Evolutionary conservation across 1,284 basidiomycete species (phyloP), one percentile per base, ranked within the genome.

Genomic region (Chalciporus sp.): DNA sequence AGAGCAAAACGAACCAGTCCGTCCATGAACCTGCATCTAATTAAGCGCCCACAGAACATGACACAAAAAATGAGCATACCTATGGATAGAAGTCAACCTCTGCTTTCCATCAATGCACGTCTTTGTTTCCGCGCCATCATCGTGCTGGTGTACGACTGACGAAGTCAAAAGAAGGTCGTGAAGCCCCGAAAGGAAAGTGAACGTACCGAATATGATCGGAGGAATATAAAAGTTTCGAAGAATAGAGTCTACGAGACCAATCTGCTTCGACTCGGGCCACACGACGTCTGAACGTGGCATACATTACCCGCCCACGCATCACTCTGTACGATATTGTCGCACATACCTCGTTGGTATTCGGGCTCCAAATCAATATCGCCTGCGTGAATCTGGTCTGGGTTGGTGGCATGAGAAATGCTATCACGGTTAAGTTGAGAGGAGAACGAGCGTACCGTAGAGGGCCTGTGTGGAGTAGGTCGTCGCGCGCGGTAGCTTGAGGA

Each of bases 51-150:
- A 14, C 27, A 16, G 16, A n/a, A 3, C n/a, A 42, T 0, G 4
- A 40, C 3, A 20, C 45, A 28, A 20, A 19, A 43, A 29, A 9
- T 1, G 14, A 23, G 69, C 78, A 26, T 53, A 85, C 85, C 76
- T 73, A 40, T 83, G 77, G 43, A 91, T 84, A 0, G 86, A 88
- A 0, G 89, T 90, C 54, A 90, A 62, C n/a, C 88, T 74, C 64
- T 91, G 88, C 63, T 91, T 91, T 8, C 88, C 88, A 61, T 90
- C 88, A 14, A 91, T 89, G 58, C 88, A 90, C 0, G 81, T 83
- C 56, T 80, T 81, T 0, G 68, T 75, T 60, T 89, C 86, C 1
- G 77, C 72, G 0, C 87, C 88, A 60, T 88, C 85, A 1, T 84
- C 79, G 20, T 72, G 56, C 37, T 69, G 70, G 33, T 72, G 67